These are phyloP conservation scores for Globisporangium cylindrosporum DNA, from an alignment of 352 stramenopile genomes.

Conservation along the genomic window DNA sequence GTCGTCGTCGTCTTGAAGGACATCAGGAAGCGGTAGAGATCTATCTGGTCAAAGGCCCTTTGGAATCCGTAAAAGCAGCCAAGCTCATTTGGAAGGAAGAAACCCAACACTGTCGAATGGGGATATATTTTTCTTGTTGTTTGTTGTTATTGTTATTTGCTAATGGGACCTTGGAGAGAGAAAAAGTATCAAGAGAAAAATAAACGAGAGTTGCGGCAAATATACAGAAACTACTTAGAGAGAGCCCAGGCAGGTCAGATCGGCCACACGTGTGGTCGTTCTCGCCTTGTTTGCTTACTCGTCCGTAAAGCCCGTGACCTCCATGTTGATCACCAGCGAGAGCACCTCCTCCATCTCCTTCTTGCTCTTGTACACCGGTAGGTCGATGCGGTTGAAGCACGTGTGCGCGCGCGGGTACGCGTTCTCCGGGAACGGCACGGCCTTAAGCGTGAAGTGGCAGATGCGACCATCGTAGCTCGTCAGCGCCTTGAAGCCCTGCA, in stretches of 20 bases:
- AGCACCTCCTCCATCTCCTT: constrained; percentile 92
- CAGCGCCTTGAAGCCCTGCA: constrained; percentile 64
- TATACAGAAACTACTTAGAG: constrained; percentile 8
- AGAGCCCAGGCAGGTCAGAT: neutral
- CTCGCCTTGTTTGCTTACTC: constrained; percentile 27
- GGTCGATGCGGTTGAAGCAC: constrained; percentile 87
- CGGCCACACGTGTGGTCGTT: too few species aligned
- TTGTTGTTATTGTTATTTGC: neutral
- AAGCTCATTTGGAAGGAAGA: neutral
- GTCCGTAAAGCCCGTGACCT: constrained; percentile 90
- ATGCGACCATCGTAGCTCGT: constrained; percentile 61
- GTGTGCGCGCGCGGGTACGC: constrained; percentile 65
- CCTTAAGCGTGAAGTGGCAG: constrained; percentile 63
- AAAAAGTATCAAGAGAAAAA: neutral
- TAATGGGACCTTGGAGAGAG: neutral
- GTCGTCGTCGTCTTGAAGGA: too few species aligned
- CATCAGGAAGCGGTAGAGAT: too few species aligned
- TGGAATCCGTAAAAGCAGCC: neutral
- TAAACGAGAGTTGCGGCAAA: neutral
- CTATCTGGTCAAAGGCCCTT: too few species aligned
- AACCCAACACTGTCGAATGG: neutral
- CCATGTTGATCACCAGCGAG: constrained; percentile 94
- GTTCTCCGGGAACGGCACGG: constrained; percentile 53
- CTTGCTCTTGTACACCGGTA: constrained; percentile 91
- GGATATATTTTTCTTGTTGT: neutral